Evolutionary conservation across 2,329 filamentous ascomycete genomes (phyloP), one percentile per base, ranked within the genome.

Genomic region (Bipolaris cookei): DNA sequence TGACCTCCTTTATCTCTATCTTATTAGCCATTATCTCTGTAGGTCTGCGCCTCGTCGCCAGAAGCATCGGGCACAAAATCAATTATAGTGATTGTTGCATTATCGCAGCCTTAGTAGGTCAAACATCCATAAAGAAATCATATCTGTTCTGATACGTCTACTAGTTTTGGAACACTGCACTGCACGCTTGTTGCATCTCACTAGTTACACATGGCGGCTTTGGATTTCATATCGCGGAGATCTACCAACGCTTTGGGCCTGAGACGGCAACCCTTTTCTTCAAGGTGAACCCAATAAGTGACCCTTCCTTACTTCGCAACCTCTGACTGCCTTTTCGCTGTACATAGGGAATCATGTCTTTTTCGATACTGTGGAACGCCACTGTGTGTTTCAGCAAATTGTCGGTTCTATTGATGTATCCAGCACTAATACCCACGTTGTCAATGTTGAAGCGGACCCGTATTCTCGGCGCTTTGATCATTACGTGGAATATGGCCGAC

Each of bases 321-420:
- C n/a, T 21, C 44, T 48, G 13, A 34, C 14, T 14, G 4, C 32
- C 2, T 25, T 13, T 18, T 30, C 0, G 18, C 0, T n/a, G 23
- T 25, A n/a, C n/a, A n/a, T n/a, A 66, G 63, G 58, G 58, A 0
- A 62, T 67, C 49, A 64, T 67, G 58, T 35, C 60, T 0, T 67
- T 67, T 41, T 43, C 63, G 0, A 46, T 67, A 8, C 48, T 68
- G 5, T 69, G 65, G 65, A 67, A 68, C 16, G 61, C 53, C 2
- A 64, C 61, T 2, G 58, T 68, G 32, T 62, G 58, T 42, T 69
- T 64, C 43, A 61, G 59, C 41, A 66, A 65, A 55, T 14, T 66
- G 0, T 69, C 64, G 1, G 55, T 67, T 8, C 51, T 68, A 2
- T 49, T 61, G 1, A 68, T 67, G 64, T 68, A 68, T 46, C 51